These are phyloP conservation scores for Exophiala spinifera DNA, from an alignment of 2,329 filamentous ascomycete species.

Conservation along the genomic window DNA sequence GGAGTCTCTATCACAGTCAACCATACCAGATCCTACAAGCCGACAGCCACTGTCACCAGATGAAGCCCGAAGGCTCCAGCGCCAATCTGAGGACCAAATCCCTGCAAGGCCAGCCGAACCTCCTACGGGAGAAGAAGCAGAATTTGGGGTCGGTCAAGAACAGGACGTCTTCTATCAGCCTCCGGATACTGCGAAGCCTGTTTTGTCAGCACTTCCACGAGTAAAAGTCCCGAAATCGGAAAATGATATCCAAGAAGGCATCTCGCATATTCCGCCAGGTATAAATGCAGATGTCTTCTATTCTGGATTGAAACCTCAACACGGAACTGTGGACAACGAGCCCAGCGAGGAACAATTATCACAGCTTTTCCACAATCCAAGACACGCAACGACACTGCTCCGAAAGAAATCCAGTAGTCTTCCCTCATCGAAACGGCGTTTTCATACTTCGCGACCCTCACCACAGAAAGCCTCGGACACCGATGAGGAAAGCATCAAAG, in stretches of 20 bases:
- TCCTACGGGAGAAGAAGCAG: constrained; percentile 32
- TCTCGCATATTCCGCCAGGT: constrained; percentile 39
- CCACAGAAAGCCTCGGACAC: constrained; percentile 23
- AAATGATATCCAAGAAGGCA: constrained; percentile 45
- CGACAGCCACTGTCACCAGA: constrained; percentile 38
- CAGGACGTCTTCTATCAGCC: constrained; percentile 58
- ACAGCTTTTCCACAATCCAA: constrained; percentile 60
- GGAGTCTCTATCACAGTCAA: constrained; percentile 41
- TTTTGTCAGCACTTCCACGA: constrained; percentile 52
- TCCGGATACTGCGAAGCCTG: constrained; percentile 45
- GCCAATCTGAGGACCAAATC: constrained; percentile 51
- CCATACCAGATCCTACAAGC: constrained; percentile 39
- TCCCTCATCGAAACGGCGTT: constrained; percentile 22
- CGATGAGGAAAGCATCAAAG: constrained; percentile 41
- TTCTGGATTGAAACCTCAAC: constrained; percentile 30
- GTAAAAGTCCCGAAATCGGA: constrained; percentile 55
- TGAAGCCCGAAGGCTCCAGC: constrained; percentile 46
- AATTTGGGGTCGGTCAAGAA: constrained; percentile 50
- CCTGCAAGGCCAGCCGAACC: constrained; percentile 50
- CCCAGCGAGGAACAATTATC: constrained; percentile 58
- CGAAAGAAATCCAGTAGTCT: constrained; percentile 42
- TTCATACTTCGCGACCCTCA: constrained; percentile 18
- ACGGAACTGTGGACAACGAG: constrained; percentile 33
- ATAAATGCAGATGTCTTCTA: constrained; percentile 59
- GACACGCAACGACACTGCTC: constrained; percentile 50